These are phyloP conservation scores for Canna indica DNA, from an alignment of 176 grass and related monocot genomes.

Conservation along the genomic window DNA sequence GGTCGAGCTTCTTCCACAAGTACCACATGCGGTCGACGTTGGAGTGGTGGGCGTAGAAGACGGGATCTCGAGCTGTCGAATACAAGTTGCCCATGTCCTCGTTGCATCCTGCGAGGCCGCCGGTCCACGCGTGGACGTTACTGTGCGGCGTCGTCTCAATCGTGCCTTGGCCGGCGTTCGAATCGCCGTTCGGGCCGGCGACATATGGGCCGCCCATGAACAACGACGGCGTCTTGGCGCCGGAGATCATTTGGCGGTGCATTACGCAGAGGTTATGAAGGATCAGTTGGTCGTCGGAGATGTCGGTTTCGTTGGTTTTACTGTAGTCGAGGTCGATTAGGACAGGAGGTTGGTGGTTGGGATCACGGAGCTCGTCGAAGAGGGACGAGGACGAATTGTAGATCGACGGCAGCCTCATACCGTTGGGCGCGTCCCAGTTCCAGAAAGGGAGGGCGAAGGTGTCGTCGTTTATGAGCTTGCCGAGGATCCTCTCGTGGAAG, in stretches of 20 bases:
- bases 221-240: constrained; percentile 19
- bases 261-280: constrained; percentile 38
- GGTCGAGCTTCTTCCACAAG: constrained; percentile 36
- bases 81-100: constrained; percentile 52
- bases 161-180: constrained; percentile 19
- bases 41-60: constrained; percentile 48
- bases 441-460: constrained; percentile 35
- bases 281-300: constrained; percentile 12
- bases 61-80: constrained; percentile 37
- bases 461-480: constrained; percentile 46
- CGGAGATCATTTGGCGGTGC: constrained; percentile 38
- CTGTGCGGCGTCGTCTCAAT: constrained; percentile 32
- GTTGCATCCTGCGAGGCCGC: constrained; percentile 13
- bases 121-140: constrained; percentile 34
- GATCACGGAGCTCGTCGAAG: constrained; percentile 26
- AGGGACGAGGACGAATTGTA: constrained; percentile 25
- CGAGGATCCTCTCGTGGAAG: constrained; percentile 46
- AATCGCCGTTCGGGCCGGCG: no score
- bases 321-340: constrained; percentile 31
- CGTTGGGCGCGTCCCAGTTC: constrained; percentile 38
- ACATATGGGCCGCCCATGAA: constrained; percentile 34
- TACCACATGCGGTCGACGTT: constrained; percentile 62
- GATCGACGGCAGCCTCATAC: constrained; percentile 33
- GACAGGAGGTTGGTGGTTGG: constrained; percentile 10
- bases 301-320: constrained; percentile 12